Conservation (phyloP, 108 stramenopile genomes). For the Epipyxis sp. region DNA sequence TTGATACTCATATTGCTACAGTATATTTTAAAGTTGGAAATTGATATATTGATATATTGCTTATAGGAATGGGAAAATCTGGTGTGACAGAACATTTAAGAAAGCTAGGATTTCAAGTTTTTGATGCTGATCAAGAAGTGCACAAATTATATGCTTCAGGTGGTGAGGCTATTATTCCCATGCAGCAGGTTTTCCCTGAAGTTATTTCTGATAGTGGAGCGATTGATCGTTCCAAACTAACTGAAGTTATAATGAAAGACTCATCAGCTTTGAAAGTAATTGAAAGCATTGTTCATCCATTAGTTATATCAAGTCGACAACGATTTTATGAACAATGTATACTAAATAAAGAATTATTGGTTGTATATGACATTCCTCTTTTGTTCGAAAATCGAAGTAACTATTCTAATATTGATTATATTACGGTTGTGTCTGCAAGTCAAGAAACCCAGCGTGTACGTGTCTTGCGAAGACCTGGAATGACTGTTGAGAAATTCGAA, state of each 20-base stretch:
- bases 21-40: conserved; percentile 1
- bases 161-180: conserved; percentile 15
- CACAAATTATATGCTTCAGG: conserved; percentile 20
- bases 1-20: background rate
- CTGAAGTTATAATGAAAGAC: background rate
- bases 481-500: conserved; percentile 23
- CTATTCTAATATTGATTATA: conserved; percentile 25
- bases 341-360: background rate
- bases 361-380: conserved; percentile 33
- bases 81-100: conserved; percentile 12
- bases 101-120: conserved; percentile 16
- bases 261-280: background rate
- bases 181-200: conserved; percentile 19
- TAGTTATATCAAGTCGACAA: background rate
- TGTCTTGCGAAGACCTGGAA: conserved; percentile 16
- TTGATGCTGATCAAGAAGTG: conserved; percentile 33
- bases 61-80: conserved; percentile 25
- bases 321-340: background rate
- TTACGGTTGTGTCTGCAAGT: conserved; percentile 10
- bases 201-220: background rate
- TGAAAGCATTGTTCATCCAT: conserved; percentile 19
- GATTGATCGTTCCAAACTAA: background rate
- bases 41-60: too few relatives aligned
- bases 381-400: conserved; percentile 10
- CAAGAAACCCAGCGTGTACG: background rate